phyloP scores from a whole-genome alignment of 1,284 basidiomycete species.

The Coniferiporia sulphurascens region DNA sequence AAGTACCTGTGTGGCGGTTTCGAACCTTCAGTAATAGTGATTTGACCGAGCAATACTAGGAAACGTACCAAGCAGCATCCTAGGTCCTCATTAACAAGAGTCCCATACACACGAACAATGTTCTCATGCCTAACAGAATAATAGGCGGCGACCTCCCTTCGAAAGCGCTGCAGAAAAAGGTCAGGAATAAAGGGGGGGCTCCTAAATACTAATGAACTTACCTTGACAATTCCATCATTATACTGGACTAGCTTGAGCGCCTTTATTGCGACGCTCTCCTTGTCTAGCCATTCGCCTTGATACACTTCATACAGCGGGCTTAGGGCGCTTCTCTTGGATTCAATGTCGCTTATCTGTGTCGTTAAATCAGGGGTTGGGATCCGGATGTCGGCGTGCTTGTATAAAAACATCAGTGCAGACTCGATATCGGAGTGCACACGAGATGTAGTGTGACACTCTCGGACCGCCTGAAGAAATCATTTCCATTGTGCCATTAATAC shows the following conservation, averaged over 20 bases:
- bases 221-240: background rate
- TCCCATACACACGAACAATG: constrained; percentile 7
- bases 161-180: background rate
- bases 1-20: background rate
- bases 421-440: background rate
- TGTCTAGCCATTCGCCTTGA: background rate
- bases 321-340: background rate
- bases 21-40: background rate
- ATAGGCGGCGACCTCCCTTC: background rate
- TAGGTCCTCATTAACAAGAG: background rate
- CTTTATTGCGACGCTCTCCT: background rate
- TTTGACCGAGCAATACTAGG: background rate
- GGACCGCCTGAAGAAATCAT: background rate
- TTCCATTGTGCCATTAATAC: background rate
- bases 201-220: background rate
- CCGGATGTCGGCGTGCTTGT: background rate
- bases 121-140: background rate
- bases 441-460: background rate
- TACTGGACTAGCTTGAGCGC: background rate
- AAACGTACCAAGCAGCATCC: constrained; percentile 1
- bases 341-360: background rate
- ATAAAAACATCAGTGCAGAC: constrained; percentile 2
- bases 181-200: background rate
- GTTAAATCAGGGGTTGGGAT: constrained; percentile 2
- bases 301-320: background rate